Evolutionary conservation across 805 yeast genomes (phyloP), one percentile per base, ranked within the genome.

Genomic region (Candida loeiensis): DNA sequence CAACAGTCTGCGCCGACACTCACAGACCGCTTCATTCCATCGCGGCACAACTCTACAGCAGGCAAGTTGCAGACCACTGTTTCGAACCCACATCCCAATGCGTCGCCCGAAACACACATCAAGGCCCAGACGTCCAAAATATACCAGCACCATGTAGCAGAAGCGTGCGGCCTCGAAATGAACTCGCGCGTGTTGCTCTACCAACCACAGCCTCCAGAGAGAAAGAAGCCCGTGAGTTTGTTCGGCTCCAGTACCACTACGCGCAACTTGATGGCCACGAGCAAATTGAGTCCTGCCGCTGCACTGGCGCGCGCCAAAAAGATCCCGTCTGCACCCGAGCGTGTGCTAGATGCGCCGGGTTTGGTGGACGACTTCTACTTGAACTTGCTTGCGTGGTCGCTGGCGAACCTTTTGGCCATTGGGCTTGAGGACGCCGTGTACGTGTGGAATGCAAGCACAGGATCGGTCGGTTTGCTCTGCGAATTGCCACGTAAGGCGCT

Each of bases 271-370:
- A 32, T 33, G 28, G 44, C 38, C 46, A 45, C 44, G 53, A 56
- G 52, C 63, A 33, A 53, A 60, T 41, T 50, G 56, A 63, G 70
- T 8, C 74, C 80, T 0, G 64, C 73, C 9, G 69, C 74, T 19
- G 85, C 83, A 4, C 72, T 79, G 26, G 80, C 85, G 13, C 70
- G 89, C 52, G 76, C 86, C 36, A 79, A 95, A 49, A 82, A 80
- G 50, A 74, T 93, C 34, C 87, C 95, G 18, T 79, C 87, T 0
- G 85, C 87, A 24, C 98, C 99, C 1, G 96, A 87, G 48, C 76
- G 95, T 47, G 95, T 93, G 1, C 70, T 93, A 29, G 99, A 93
- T 64, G 99, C 98, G 0, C 99, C 99, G 0, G 96, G 96, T 0
- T 74, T 90, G 43, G 74, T 83, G 16, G 96, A 93, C 61, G 99